A percentile compares a stretch with the other conserved stretches of the same genome.
phyloP scores from a whole-genome alignment of 2,329 filamentous ascomycete species.

The Hymenoscyphus salicellus region DNA sequence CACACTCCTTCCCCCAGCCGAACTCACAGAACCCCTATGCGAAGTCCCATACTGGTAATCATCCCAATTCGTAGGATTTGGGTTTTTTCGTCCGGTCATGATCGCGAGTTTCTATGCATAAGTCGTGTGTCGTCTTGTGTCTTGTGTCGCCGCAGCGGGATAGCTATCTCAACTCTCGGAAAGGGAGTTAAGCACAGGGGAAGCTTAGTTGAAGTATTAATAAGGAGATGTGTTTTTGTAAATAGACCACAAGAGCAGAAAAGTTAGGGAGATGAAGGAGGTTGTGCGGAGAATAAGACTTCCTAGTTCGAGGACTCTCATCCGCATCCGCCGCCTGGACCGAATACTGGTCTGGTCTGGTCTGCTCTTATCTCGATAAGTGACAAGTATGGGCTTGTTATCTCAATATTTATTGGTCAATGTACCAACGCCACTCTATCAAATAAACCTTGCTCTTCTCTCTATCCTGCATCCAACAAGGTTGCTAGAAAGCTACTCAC shows the following conservation, averaged over 20 bases:
- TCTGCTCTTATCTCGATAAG: no score
- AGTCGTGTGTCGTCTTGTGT: background rate
- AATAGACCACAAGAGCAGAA: background rate
- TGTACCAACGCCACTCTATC: conserved; percentile 1
- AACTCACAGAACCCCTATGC: conserved; percentile 33
- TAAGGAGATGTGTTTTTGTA: background rate
- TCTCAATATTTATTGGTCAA: conserved; percentile 9
- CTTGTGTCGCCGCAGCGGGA: background rate
- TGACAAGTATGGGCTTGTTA: background rate
- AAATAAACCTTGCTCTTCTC: no score
- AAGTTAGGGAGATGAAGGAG: background rate
- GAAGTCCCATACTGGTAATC: conserved; percentile 37
- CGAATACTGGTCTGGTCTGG: no score
- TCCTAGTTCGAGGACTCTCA: no score
- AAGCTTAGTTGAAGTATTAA: no score
- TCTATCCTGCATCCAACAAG: no score
- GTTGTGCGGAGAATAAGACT: background rate
- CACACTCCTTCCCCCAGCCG: conserved; percentile 30
- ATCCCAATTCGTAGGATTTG: conserved; percentile 33
- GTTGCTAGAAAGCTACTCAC: no score
- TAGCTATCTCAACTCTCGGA: background rate
- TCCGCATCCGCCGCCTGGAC: no score
- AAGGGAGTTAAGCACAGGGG: background rate
- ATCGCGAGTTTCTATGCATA: background rate
- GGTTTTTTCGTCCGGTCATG: conserved; percentile 15